These are phyloP conservation scores for Quercus lobata DNA, from an alignment of 331 rosid species.

Conservation along the genomic window DNA sequence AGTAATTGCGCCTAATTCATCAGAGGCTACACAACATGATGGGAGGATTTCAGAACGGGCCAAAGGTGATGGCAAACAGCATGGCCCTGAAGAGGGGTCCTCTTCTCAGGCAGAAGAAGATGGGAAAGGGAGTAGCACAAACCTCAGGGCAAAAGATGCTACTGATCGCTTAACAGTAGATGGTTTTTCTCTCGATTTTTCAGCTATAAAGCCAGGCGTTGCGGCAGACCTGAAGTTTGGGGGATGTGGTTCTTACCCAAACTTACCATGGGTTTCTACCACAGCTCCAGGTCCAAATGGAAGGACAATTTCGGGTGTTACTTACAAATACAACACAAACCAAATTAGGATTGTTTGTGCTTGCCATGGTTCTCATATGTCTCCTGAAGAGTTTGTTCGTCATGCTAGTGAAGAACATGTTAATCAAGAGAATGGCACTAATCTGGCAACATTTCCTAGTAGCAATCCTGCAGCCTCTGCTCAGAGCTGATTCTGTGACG, in stretches of 20 bases:
- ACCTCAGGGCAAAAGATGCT: conserved; percentile 62
- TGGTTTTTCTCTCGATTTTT: conserved; percentile 51
- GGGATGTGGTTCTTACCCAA: conserved; percentile 82
- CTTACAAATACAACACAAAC: conserved; percentile 63
- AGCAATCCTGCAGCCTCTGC: conserved; percentile 73
- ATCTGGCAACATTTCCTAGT: conserved; percentile 46
- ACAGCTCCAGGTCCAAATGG: conserved; percentile 75
- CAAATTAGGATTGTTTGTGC: conserved; percentile 88
- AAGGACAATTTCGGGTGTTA: conserved; percentile 90
- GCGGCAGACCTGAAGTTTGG: conserved; percentile 83
- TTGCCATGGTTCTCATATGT: conserved; percentile 88
- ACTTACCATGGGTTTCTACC: conserved; percentile 95
- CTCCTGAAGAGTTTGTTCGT: conserved; percentile 84
- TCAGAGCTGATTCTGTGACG: conserved; percentile 45
- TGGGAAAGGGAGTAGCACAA: conserved; percentile 57
- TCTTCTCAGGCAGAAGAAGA: conserved; percentile 67
- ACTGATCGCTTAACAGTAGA: conserved; percentile 50
- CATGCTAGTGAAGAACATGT: conserved; percentile 69
- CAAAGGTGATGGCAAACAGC: conserved; percentile 76
- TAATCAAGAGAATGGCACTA: conserved; percentile 45
- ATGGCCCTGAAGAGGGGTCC: conserved; percentile 56
- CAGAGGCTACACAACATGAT: conserved; percentile 50
- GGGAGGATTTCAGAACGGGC: conserved; percentile 57
- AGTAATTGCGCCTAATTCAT: conserved; percentile 37
- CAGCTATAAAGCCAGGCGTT: conserved; percentile 83